Conservation (phyloP, 2,329 filamentous ascomycete genomes). For the Aspergillus fumigatiaffinis region DNA sequence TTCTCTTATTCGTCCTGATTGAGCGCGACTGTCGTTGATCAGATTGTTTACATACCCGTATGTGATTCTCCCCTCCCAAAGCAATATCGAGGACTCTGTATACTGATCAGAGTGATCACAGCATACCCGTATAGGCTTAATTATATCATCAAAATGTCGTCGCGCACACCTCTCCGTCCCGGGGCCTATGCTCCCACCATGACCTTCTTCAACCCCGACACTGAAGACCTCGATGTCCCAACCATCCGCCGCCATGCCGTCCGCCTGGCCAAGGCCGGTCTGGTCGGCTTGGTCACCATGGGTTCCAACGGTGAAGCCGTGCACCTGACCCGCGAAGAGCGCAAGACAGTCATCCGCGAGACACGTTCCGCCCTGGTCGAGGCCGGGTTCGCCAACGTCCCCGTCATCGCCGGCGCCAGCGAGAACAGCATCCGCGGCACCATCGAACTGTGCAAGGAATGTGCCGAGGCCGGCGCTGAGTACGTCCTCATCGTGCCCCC, state of each 20-base stretch:
- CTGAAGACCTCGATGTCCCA: constrained; percentile 78
- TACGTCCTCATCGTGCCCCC: constrained; percentile 77
- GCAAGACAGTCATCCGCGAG: constrained; percentile 67
- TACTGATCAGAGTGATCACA: not conserved
- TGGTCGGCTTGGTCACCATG: constrained; percentile 80
- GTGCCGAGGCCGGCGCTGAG: constrained; percentile 67
- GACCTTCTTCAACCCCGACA: constrained; percentile 82
- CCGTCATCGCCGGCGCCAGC: constrained; percentile 76
- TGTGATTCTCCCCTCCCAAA: not conserved
- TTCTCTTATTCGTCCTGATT: not conserved
- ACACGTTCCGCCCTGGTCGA: constrained; percentile 78
- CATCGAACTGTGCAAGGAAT: constrained; percentile 67
- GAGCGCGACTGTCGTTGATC: not conserved
- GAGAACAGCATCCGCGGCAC: constrained; percentile 79
- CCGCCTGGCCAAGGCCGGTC: constrained; percentile 70
- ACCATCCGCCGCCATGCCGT: constrained; percentile 76
- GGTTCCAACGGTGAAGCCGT: constrained; percentile 89
- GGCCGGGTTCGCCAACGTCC: constrained; percentile 70
- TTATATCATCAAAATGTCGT: constrained; percentile 17
- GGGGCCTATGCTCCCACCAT: constrained; percentile 87
- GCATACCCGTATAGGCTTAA: too few relatives aligned
- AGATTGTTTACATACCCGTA: not conserved
- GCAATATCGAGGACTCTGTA: not conserved
- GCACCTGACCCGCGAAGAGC: constrained; percentile 76
- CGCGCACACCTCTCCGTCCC: constrained; percentile 62